phyloP scores from a whole-genome alignment of 225 moss, liverwort and hornwort species.

The Sphagnum contortum region DNA sequence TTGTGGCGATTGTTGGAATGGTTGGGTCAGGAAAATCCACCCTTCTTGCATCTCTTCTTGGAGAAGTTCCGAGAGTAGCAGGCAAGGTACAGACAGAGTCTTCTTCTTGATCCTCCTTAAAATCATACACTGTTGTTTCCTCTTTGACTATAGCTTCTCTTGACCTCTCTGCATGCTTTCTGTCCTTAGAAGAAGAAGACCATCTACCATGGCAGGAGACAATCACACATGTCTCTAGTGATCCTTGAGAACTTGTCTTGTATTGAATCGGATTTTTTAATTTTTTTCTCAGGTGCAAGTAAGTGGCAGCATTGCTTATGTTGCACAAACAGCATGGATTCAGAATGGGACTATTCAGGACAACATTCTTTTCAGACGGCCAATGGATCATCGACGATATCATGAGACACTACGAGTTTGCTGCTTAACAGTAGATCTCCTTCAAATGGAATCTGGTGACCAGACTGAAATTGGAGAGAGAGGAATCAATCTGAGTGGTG shows the following conservation, averaged over 20 bases:
- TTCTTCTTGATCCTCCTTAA: too few relatives aligned
- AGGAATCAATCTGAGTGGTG: slow-evolving; percentile 51
- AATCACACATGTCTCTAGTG: too few relatives aligned
- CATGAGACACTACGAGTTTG: slow-evolving; percentile 24
- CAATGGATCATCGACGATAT: slow-evolving; percentile 21
- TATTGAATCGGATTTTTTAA: too few relatives aligned
- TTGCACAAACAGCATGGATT: slow-evolving; percentile 47
- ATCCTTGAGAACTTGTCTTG: too few relatives aligned
- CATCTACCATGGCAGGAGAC: too few relatives aligned
- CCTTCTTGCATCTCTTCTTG: slow-evolving; percentile 34
- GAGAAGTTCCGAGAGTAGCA: slow-evolving; percentile 38
- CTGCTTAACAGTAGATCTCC: slow-evolving; percentile 28
- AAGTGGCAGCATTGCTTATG: slow-evolving; percentile 36
- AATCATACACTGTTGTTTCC: too few relatives aligned
- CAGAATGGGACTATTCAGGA: slow-evolving; percentile 47
- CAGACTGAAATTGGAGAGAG: slow-evolving; percentile 52
- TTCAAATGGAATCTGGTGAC: slow-evolving; percentile 38
- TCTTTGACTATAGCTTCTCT: too few relatives aligned
- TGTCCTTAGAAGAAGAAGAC: too few relatives aligned
- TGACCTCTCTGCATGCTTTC: too few relatives aligned
- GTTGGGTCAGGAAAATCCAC: slow-evolving; percentile 53
- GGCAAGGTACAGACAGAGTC: slow-evolving; percentile 17
- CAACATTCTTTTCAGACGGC: slow-evolving; percentile 43
- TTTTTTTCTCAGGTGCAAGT: slow-evolving; percentile 9
- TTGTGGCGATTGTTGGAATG: slow-evolving; percentile 43